Evolutionary conservation across 768 basidiomycete genomes (phyloP).

Genomic region (Podaxis rugospora): DNA sequence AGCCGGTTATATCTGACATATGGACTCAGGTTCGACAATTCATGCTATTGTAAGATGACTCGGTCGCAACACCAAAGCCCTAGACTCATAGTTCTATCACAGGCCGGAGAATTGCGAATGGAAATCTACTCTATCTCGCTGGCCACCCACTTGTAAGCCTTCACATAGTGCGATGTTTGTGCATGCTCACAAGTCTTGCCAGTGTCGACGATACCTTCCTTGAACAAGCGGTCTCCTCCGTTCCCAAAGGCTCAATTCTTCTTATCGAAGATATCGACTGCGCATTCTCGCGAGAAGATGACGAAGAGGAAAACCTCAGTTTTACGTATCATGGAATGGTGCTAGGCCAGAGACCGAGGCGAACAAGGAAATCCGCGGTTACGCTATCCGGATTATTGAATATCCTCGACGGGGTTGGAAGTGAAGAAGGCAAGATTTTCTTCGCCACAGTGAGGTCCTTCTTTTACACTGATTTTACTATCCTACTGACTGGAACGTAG

Average conservation of each 20-base stretch:
- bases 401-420: constrained; percentile 55
- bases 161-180: neutral
- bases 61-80: neutral
- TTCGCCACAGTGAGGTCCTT: constrained; percentile 47
- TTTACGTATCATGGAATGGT: neutral
- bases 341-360: neutral
- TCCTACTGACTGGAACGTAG: constrained; percentile 19
- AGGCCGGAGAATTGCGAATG: constrained; percentile 67
- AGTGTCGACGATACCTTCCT: constrained; percentile 50
- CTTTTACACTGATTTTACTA: neutral
- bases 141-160: constrained; percentile 38
- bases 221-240: constrained; percentile 37
- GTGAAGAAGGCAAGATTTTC: constrained; percentile 58
- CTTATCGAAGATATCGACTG: constrained; percentile 62
- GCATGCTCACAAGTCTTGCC: constrained; percentile 7
- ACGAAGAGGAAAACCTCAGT: constrained; percentile 20
- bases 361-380: constrained; percentile 27
- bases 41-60: constrained; percentile 40
- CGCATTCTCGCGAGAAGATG: constrained; percentile 47
- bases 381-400: constrained; percentile 56
- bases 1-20: constrained; percentile 19
- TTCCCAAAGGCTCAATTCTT: constrained; percentile 50
- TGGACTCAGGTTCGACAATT: constrained; percentile 44
- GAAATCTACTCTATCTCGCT: constrained; percentile 72
- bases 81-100: neutral